Percentiles rank a stretch among this genome's conserved stretches.
Conservation (phyloP, 192 early-diverging fungal species). For the Podila minutissima region DNA sequence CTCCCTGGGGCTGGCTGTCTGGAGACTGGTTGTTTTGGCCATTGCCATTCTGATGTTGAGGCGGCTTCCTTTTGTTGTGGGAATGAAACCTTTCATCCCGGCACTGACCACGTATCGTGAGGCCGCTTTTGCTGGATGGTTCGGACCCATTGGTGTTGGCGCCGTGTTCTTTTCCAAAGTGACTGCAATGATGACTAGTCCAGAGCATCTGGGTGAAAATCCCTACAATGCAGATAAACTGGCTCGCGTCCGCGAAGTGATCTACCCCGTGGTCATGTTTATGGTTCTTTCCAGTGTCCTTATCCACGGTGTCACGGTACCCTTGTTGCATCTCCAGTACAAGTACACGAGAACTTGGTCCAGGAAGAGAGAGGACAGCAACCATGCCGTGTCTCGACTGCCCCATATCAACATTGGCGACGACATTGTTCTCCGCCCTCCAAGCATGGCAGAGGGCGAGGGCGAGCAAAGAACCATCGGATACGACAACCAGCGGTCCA, state of each 20-base stretch:
- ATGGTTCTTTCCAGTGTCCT: constrained; percentile 85
- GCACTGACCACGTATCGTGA: constrained; percentile 77
- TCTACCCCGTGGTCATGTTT: constrained; percentile 72
- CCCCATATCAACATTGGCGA: constrained; percentile 53
- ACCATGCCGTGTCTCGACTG: constrained; percentile 39
- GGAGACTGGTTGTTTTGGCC: constrained; percentile 72
- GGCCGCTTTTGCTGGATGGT: constrained; percentile 89
- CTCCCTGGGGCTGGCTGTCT: constrained; percentile 64
- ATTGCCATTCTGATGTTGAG: constrained; percentile 75
- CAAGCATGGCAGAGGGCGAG: constrained; percentile 21
- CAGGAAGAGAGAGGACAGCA: constrained; percentile 42
- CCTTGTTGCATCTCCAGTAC: constrained; percentile 71
- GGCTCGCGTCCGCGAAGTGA: constrained; percentile 29
- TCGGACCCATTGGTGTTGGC: constrained; percentile 87
- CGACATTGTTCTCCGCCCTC: constrained; percentile 46
- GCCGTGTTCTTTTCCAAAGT: constrained; percentile 63
- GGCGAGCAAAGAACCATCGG: constrained; percentile 23
- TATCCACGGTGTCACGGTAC: constrained; percentile 85
- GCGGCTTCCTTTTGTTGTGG: constrained; percentile 76
- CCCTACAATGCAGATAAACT: background rate
- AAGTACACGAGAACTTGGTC: constrained; percentile 51
- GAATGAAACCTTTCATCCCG: constrained; percentile 71
- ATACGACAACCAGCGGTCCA: constrained; percentile 25
- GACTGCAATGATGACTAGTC: constrained; percentile 22
- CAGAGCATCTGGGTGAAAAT: constrained; percentile 23